These are phyloP conservation scores for Botryosphaeria dothidea DNA, from an alignment of 2,329 filamentous ascomycete species.

Conservation along the genomic window DNA sequence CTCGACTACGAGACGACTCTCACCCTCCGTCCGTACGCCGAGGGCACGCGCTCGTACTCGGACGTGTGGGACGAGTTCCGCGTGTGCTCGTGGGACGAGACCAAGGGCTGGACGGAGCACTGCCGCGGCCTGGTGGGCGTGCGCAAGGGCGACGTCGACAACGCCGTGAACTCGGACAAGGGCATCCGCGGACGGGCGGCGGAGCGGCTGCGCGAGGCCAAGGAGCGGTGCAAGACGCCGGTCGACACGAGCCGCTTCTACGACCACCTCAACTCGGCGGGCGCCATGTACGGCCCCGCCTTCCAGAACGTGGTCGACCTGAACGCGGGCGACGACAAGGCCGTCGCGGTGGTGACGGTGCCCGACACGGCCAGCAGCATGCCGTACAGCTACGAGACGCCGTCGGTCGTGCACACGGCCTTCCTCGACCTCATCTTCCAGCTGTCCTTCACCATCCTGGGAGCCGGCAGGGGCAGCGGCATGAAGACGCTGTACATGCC, in stretches of 20 bases:
- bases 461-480: background rate
- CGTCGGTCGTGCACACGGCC: slow-evolving; percentile 15
- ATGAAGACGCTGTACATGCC: slow-evolving; percentile 18
- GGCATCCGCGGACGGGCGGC: background rate
- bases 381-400: slow-evolving; percentile 10
- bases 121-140: slow-evolving; percentile 17
- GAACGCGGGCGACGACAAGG: background rate
- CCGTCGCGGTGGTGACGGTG: background rate
- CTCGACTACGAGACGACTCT: background rate
- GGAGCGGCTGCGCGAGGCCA: background rate
- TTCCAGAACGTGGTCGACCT: slow-evolving; percentile 13
- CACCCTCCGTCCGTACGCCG: slow-evolving; percentile 1
- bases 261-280: background rate
- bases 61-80: slow-evolving; percentile 19
- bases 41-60: slow-evolving; percentile 6
- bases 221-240: background rate
- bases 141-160: background rate
- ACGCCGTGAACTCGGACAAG: background rate
- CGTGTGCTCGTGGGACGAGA: slow-evolving; percentile 5
- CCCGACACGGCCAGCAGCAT: slow-evolving; percentile 12
- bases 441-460: slow-evolving; percentile 15
- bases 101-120: slow-evolving; percentile 18
- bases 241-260: slow-evolving; percentile 2
- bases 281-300: slow-evolving; percentile 13
- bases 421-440: slow-evolving; percentile 17